These are phyloP conservation scores for Lactarius hatsudake DNA, from an alignment of 768 basidiomycete genomes.

Conservation along the genomic window DNA sequence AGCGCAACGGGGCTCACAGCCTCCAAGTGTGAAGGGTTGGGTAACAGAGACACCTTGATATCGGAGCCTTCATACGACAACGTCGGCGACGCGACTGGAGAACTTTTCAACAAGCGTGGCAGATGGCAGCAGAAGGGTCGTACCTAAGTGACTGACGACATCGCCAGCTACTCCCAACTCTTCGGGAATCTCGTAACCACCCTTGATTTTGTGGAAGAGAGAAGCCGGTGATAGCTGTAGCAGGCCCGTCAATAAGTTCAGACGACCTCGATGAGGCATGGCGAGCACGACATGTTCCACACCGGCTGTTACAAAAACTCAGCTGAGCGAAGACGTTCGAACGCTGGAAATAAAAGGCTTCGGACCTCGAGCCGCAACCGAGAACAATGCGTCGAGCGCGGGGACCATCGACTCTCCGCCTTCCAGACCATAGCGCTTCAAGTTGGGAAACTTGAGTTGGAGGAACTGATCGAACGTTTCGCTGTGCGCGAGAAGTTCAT, in stretches of 20 bases:
- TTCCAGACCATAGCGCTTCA: conserved; percentile 86
- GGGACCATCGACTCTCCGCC: conserved; percentile 94
- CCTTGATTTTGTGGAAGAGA: conserved; percentile 86
- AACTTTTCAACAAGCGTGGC: background rate
- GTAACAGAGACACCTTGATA: conserved; percentile 73
- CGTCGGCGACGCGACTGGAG: conserved; percentile 59
- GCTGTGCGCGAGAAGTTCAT: conserved; percentile 65
- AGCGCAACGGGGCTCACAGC: conserved; percentile 85
- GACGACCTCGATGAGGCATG: conserved; percentile 86
- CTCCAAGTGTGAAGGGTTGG: conserved; percentile 82
- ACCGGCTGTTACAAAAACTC: conserved; percentile 43
- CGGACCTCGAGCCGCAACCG: conserved; percentile 57
- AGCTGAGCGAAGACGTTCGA: background rate
- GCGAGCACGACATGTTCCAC: conserved; percentile 71
- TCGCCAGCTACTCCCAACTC: conserved; percentile 72
- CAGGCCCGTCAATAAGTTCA: conserved; percentile 81
- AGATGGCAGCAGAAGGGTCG: conserved; percentile 25
- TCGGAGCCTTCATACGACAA: conserved; percentile 53
- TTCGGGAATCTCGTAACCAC: conserved; percentile 67
- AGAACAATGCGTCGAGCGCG: conserved; percentile 76
- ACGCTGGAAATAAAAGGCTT: conserved; percentile 5
- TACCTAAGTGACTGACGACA: conserved; percentile 82
- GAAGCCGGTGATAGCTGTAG: conserved; percentile 63
- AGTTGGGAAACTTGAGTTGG: conserved; percentile 84
- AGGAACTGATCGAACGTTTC: conserved; percentile 85